phyloP scores from a whole-genome alignment of 345 rosid genomes.

The Xanthoceras sorbifolium region DNA sequence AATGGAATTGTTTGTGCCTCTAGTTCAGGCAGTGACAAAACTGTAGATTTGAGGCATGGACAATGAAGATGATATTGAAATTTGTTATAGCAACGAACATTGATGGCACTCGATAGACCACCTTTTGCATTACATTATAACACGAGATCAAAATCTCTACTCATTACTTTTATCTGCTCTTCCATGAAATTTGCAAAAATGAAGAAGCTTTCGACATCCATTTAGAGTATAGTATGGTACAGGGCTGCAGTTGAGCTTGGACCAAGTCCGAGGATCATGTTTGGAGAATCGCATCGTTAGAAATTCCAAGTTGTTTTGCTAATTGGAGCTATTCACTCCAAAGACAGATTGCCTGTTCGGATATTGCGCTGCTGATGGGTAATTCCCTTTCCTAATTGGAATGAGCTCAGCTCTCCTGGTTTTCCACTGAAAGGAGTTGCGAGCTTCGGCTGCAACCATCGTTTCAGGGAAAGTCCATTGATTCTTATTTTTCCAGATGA shows the following conservation, averaged over 20 bases:
- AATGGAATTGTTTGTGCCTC: not conserved
- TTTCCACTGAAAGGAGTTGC: slow-evolving; percentile 62
- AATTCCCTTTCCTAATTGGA: slow-evolving; percentile 66
- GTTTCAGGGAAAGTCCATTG: slow-evolving; percentile 66
- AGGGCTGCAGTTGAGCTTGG: not conserved
- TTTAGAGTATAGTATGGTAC: not conserved
- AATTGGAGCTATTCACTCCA: slow-evolving; percentile 34
- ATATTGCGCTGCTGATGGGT: slow-evolving; percentile 74
- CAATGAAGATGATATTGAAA: not conserved
- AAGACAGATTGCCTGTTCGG: slow-evolving; percentile 64
- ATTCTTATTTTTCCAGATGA: slow-evolving; percentile 70
- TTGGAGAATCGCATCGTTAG: not conserved
- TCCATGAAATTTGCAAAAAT: not conserved
- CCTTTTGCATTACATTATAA: not conserved
- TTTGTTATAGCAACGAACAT: not conserved
- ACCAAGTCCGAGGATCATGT: not conserved
- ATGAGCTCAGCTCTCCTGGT: slow-evolving; percentile 56
- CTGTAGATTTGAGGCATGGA: not conserved
- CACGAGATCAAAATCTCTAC: not conserved
- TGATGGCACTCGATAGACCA: not conserved
- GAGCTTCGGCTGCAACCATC: slow-evolving; percentile 88
- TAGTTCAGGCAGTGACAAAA: slow-evolving; percentile 1
- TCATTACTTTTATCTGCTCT: not conserved
- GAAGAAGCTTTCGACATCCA: not conserved
- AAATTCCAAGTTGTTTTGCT: not conserved